phyloP scores from a whole-genome alignment of 139 green algal species.

The Coelastrella sp. region DNA sequence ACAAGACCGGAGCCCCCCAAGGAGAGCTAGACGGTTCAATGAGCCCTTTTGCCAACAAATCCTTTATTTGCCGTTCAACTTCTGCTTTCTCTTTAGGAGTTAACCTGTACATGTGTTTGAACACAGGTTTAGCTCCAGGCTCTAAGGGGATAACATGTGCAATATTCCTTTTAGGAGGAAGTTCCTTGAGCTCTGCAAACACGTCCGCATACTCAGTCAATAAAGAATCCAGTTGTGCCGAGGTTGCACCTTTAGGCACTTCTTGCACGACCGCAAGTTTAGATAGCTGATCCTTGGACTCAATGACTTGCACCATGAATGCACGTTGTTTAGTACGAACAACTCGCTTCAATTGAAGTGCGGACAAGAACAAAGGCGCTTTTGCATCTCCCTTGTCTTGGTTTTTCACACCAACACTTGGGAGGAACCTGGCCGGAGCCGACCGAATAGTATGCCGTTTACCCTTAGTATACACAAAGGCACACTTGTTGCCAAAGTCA shows the following conservation, averaged over 20 bases:
- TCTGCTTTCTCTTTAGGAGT: background rate
- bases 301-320: conserved; percentile 1
- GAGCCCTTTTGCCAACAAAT: background rate
- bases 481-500: background rate
- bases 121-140: background rate
- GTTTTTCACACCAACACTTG: too few species aligned
- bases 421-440: background rate
- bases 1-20: conserved; percentile 59
- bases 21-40: conserved; percentile 47
- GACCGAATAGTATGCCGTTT: background rate
- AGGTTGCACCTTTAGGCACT: too few species aligned
- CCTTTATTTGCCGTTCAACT: background rate
- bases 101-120: background rate
- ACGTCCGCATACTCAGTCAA: background rate
- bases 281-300: background rate
- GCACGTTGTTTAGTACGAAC: background rate
- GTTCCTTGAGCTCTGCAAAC: background rate
- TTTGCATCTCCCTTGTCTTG: too few species aligned
- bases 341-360: background rate
- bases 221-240: too few species aligned
- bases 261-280: background rate
- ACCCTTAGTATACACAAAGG: background rate
- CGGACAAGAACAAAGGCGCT: background rate
- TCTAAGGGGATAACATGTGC: background rate
- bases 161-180: background rate